phyloP scores from a whole-genome alignment of 257 asterid genomes.

The Ophiorrhiza pumila region DNA sequence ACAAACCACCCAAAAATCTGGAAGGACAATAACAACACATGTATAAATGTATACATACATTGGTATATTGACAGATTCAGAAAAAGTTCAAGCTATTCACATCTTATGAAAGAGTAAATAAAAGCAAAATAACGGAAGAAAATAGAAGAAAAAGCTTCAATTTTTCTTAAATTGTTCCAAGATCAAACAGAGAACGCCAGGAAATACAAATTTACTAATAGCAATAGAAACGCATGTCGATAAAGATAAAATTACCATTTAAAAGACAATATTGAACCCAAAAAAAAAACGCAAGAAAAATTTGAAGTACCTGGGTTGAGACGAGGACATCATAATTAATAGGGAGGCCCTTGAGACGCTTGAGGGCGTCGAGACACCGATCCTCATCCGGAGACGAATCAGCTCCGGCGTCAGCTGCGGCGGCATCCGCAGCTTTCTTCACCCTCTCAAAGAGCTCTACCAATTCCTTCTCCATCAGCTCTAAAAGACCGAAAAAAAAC shows the following conservation, averaged over 20 bases:
- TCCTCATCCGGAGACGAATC: slow-evolving; percentile 54
- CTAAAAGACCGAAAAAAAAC: slow-evolving; percentile 14
- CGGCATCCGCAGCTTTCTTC: slow-evolving; percentile 74
- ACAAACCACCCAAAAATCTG: background rate
- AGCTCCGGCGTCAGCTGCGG: slow-evolving; percentile 30
- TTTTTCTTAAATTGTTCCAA: background rate
- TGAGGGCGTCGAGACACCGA: slow-evolving; percentile 52
- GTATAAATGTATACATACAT: background rate
- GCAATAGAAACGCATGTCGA: background rate
- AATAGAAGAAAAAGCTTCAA: background rate
- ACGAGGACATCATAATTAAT: slow-evolving; percentile 83
- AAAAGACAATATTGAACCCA: background rate
- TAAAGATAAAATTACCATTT: background rate
- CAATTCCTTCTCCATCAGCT: slow-evolving; percentile 81
- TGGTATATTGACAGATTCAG: background rate
- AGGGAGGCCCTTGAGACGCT: slow-evolving; percentile 70
- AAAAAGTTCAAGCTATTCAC: background rate
- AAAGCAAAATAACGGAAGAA: background rate
- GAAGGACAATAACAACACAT: background rate
- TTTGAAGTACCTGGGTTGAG: slow-evolving; percentile 64
- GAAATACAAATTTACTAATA: background rate
- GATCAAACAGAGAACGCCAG: background rate
- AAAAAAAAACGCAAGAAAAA: slow-evolving; percentile 6
- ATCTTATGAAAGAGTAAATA: background rate
- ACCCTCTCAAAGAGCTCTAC: slow-evolving; percentile 67